A percentile compares a stretch with the other conserved stretches of the same genome.
Evolutionary conservation across 2,329 filamentous ascomycete species (phyloP).

Genomic region (Polychaeton citri): DNA sequence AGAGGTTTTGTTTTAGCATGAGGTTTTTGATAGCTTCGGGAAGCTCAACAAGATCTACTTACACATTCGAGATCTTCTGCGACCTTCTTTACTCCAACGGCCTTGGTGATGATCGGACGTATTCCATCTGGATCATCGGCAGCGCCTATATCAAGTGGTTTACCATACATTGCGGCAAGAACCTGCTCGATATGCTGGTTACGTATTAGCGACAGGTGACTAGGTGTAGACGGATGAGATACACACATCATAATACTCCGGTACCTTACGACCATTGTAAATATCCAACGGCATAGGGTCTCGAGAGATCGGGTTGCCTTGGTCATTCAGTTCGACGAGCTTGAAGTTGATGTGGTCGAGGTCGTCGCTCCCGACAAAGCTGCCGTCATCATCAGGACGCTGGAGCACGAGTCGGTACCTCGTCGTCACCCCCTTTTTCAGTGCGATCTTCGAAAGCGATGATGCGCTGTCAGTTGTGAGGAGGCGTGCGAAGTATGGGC

Average conservation of each 20-base stretch:
- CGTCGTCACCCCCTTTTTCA: constrained; percentile 10
- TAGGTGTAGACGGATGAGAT: background rate
- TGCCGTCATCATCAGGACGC: constrained; percentile 5
- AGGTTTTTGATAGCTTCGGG: background rate
- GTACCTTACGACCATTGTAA: constrained; percentile 22
- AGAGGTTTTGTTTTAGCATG: too few species aligned
- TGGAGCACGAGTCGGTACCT: constrained; percentile 13
- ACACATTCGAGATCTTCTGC: constrained; percentile 34
- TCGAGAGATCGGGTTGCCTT: background rate
- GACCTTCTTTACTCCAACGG: constrained; percentile 29
- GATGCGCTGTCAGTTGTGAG: constrained; percentile 13
- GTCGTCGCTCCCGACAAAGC: constrained; percentile 1
- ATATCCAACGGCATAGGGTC: background rate
- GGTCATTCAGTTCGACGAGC: constrained; percentile 3
- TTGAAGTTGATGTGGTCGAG: constrained; percentile 7
- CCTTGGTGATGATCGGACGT: constrained; percentile 25
- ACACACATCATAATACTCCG: background rate
- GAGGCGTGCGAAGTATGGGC: constrained; percentile 9
- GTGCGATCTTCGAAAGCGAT: constrained; percentile 16
- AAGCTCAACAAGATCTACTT: constrained; percentile 2
- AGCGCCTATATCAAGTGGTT: constrained; percentile 27
- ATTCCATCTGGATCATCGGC: constrained; percentile 22
- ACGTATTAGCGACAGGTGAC: background rate
- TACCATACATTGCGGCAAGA: constrained; percentile 34
- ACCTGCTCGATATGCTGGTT: constrained; percentile 20